phyloP scores from a whole-genome alignment of 129 eudicot species.

The Flaveria robusta region DNA sequence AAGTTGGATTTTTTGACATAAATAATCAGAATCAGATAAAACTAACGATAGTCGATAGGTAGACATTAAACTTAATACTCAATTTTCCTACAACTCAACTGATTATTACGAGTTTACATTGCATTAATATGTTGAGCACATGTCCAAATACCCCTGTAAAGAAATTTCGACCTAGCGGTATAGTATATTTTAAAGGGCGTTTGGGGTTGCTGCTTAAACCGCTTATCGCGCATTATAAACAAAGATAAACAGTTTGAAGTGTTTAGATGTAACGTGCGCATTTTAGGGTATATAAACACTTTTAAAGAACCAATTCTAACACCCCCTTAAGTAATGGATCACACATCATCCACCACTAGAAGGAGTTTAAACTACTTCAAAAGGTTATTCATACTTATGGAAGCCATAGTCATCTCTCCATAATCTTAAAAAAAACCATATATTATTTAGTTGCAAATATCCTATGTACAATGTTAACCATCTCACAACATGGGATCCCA shows the following conservation, averaged over 20 bases:
- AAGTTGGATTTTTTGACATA: too few relatives aligned
- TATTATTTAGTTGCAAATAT: neutral
- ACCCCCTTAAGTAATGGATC: constrained; percentile 20
- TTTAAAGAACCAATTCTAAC: neutral
- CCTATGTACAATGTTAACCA: constrained; percentile 6
- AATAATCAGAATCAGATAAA: too few relatives aligned
- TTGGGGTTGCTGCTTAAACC: neutral
- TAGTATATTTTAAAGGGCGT: neutral
- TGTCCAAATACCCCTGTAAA: neutral
- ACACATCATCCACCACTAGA: constrained; percentile 31
- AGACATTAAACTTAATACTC: too few relatives aligned
- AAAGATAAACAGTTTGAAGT: neutral
- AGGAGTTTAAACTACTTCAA: constrained; percentile 23
- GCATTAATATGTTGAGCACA: neutral
- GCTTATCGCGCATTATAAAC: neutral
- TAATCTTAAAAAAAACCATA: constrained; percentile 5
- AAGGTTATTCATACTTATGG: constrained; percentile 19
- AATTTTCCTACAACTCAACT: neutral
- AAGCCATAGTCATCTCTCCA: constrained; percentile 32
- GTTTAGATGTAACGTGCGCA: neutral
- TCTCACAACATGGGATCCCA: neutral
- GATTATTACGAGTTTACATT: too few relatives aligned
- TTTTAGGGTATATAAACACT: neutral
- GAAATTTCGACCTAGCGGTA: neutral
- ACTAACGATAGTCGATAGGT: too few relatives aligned